Evolutionary conservation across 495 filamentous ascomycete species (phyloP), one percentile per base, ranked within the genome.

Genomic region (Margaritispora aquatica): DNA sequence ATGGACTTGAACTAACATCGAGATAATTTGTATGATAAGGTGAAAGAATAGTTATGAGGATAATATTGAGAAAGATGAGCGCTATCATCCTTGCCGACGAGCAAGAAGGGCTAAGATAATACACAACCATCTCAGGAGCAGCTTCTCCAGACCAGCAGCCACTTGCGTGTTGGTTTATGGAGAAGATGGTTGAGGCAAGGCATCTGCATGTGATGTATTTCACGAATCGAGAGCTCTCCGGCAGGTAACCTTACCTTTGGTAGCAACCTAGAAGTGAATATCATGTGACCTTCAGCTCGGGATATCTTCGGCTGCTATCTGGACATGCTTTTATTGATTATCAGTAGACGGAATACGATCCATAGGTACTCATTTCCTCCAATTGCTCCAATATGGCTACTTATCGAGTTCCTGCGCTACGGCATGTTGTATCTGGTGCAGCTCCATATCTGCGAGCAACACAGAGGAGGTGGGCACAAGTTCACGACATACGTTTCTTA

Each of bases 401-500:
- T 23, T 63, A 65, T 31, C 56, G 66, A 59, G 54, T 68, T 22
- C 64, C 69, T 56, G 51, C 59, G 26, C 52, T 69, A 11, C 69
- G 67, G 24, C 54, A 70, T 62, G 54, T 67, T 20, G 54, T 68
- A 26, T 66, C 65, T 41, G 64, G 62, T 1, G 62, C 60, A 48
- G 65, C 63, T 20, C 70, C 63, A 24, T 66, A 62, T 50, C 46
- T 70, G 24, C 60, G 66, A 58, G 49, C 56, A 1, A 60, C 63
- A 41, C 94, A 97, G 68, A 80, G 88, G 54, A 84, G 95, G 64
- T 92, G 89, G 88, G 95, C 94, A 9, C 89, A 88, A 62, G 92
- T 96, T 10, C 89, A 93, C 72, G 90, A 96, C 73, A 85, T 95
- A 47, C 90, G 92, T 46, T 96, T 94, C 77, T 77, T 96, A 20